Conservation (phyloP, 208 protist species). For the Acanthamoeba sp. region DNA sequence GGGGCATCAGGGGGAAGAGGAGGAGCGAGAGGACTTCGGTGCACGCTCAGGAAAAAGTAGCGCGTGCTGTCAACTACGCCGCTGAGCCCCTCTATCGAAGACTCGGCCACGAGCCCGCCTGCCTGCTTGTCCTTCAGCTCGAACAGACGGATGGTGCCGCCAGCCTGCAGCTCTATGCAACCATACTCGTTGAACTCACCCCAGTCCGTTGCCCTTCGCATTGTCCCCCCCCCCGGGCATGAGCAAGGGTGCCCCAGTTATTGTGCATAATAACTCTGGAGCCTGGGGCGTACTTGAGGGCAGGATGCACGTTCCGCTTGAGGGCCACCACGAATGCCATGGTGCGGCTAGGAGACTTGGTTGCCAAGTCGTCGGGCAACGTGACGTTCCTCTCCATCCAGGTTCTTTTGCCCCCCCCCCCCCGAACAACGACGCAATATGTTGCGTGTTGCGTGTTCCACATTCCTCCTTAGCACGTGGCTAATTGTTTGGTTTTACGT, state of each 20-base stretch:
- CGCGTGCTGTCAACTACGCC: slow-evolving; percentile 29
- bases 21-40: background rate
- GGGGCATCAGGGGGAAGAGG: background rate
- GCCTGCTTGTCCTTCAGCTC: slow-evolving; percentile 57
- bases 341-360: background rate
- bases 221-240: too few species aligned
- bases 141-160: slow-evolving; percentile 22
- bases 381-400: background rate
- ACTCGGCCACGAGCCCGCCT: background rate
- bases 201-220: slow-evolving; percentile 24
- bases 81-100: slow-evolving; percentile 17
- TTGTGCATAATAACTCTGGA: background rate
- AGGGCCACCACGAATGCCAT: background rate
- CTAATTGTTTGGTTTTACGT: too few species aligned
- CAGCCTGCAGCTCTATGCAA: slow-evolving; percentile 37
- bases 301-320: background rate
- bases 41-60: slow-evolving; percentile 30
- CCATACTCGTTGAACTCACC: slow-evolving; percentile 46
- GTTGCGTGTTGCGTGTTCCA: too few species aligned
- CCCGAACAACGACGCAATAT: too few species aligned
- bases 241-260: too few species aligned
- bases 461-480: too few species aligned
- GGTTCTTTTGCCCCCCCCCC: too few species aligned
- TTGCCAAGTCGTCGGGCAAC: background rate
- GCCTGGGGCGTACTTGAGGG: background rate